Percentiles rank a stretch among this genome's conserved stretches.
These are phyloP conservation scores for Zygnema cylindricum DNA, from an alignment of 139 green algal species.

Conservation along the genomic window DNA sequence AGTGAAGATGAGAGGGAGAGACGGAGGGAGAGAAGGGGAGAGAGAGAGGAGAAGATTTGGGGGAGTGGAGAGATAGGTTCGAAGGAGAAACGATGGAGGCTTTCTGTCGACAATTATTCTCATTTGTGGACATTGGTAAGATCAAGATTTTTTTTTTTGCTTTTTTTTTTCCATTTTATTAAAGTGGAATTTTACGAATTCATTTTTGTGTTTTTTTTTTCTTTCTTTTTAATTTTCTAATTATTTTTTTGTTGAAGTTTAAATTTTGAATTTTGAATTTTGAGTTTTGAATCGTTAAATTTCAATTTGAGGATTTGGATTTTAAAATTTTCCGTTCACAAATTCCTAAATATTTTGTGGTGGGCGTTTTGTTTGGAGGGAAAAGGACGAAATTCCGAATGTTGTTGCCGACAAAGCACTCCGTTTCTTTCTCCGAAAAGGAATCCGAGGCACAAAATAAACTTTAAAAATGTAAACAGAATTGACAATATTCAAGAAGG, in stretches of 20 bases:
- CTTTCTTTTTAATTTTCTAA: no score
- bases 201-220: not conserved
- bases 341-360: no score
- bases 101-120: conserved; percentile 7
- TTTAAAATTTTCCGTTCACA: no score
- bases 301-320: not conserved
- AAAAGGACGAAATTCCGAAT: not conserved
- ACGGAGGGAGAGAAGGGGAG: not conserved
- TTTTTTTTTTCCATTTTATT: not conserved
- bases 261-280: no score
- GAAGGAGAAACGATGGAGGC: not conserved
- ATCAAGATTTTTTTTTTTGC: not conserved
- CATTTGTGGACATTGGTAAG: not conserved
- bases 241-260: no score
- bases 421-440: no score
- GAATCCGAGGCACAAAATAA: no score
- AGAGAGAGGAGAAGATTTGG: not conserved
- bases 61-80: not conserved
- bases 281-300: no score
- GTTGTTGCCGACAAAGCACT: not conserved
- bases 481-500: no score
- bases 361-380: not conserved
- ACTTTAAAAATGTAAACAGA: no score
- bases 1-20: not conserved
- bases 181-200: not conserved